Evolutionary conservation across 345 rosid species (phyloP).

Genomic region (Moricandia arvensis): DNA sequence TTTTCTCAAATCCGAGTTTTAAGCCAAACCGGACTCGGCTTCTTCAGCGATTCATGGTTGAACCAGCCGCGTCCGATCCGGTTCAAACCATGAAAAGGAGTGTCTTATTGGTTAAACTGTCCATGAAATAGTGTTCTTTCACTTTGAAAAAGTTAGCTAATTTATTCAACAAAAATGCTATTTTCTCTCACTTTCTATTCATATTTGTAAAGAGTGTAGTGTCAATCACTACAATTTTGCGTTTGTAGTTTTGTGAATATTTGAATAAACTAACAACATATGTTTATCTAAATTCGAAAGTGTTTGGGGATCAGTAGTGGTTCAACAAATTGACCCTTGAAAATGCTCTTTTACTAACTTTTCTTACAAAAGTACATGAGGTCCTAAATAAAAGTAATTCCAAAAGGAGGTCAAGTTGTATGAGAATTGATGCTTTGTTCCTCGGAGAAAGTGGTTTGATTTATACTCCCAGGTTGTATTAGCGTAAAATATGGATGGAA

Average conservation of each 20-base stretch:
- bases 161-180: neutral
- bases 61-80: too few species aligned
- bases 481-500: too few species aligned
- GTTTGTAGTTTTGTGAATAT: conserved; percentile 8
- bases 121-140: neutral
- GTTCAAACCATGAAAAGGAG: too few species aligned
- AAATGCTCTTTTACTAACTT: neutral
- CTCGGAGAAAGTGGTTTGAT: neutral
- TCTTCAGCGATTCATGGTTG: too few species aligned
- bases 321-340: conserved; percentile 25
- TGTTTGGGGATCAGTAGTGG: conserved; percentile 26
- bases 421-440: conserved; percentile 32
- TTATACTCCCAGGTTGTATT: neutral
- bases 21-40: too few species aligned
- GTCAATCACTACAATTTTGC: neutral
- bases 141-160: neutral
- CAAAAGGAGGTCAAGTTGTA: conserved; percentile 22
- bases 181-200: neutral
- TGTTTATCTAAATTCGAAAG: conserved; percentile 7
- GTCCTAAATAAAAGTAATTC: conserved; percentile 21
- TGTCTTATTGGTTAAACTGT: neutral
- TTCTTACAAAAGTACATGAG: conserved; percentile 10
- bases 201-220: conserved; percentile 2
- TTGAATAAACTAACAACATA: neutral
- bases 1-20: too few species aligned